Percentiles rank a stretch among this genome's conserved stretches.
Evolutionary conservation across 805 yeast species (phyloP).

Genomic region (Yamadazyma philogaea): DNA sequence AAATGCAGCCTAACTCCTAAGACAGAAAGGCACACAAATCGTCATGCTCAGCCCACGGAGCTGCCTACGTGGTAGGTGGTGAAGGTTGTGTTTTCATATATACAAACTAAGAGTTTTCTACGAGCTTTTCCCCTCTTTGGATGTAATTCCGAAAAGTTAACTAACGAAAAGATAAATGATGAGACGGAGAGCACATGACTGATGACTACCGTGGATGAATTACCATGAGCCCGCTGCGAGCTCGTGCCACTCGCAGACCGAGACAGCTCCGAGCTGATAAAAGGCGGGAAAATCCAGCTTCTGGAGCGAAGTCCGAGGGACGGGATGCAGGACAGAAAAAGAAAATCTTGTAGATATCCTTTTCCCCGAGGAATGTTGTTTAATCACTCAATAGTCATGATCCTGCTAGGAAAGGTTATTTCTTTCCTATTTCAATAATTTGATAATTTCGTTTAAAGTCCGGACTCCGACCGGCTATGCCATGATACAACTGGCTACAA

Average conservation of each 20-base stretch:
- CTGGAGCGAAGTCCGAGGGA: conserved; percentile 6
- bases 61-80: neutral
- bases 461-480: conserved; percentile 13
- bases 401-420: neutral
- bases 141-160: too few species aligned
- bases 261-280: too few species aligned
- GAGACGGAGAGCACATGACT: neutral
- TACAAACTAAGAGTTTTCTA: too few species aligned
- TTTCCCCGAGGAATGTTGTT: conserved; percentile 8
- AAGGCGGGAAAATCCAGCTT: neutral
- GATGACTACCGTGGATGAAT: neutral
- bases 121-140: too few species aligned
- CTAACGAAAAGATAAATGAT: too few species aligned
- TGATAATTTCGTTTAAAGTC: conserved; percentile 5
- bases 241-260: neutral
- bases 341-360: conserved; percentile 1
- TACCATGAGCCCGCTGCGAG: neutral
- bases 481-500: conserved; percentile 7
- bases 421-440: neutral
- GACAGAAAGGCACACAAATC: neutral
- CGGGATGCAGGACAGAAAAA: neutral
- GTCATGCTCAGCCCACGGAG: neutral
- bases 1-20: neutral
- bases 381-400: neutral
- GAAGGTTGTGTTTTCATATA: too few species aligned